Evolutionary conservation across 1,139 yeast species (phyloP).

Genomic region (Nakaseomyces uthaithaninus): DNA sequence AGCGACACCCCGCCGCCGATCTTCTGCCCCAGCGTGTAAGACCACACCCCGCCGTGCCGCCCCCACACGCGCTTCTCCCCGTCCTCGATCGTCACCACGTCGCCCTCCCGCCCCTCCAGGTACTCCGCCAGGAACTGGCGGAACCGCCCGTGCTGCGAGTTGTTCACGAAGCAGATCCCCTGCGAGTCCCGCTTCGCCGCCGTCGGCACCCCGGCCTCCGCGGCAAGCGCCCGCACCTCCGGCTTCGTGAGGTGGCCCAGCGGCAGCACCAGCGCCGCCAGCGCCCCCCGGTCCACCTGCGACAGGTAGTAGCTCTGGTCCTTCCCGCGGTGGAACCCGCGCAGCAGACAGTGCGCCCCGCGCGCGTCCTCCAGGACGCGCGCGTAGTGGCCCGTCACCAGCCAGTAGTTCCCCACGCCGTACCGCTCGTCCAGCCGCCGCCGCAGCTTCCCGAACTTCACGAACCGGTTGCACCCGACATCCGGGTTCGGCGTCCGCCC

Average conservation of each 20-base stretch:
- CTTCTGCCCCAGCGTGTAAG: conserved; percentile 87
- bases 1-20: conserved; percentile 50
- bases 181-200: conserved; percentile 85
- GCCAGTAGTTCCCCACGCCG: conserved; percentile 53
- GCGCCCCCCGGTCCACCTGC: conserved; percentile 43
- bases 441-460: conserved; percentile 76
- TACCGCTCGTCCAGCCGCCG: conserved; percentile 42
- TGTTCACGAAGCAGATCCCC: conserved; percentile 88
- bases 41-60: conserved; percentile 79
- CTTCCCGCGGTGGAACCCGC: conserved; percentile 55
- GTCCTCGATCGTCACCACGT: conserved; percentile 50
- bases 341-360: conserved; percentile 41
- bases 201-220: conserved; percentile 43
- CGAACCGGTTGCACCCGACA: conserved; percentile 71
- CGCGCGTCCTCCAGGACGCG: conserved; percentile 39
- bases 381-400: conserved; percentile 93
- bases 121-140: conserved; percentile 69
- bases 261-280: conserved; percentile 60
- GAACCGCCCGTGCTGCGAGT: conserved; percentile 53
- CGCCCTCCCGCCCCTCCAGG: conserved; percentile 64
- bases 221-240: conserved; percentile 61
- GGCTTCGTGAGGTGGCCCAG: conserved; percentile 72
- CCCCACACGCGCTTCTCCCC: conserved; percentile 66
- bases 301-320: conserved; percentile 91
- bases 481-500: conserved; percentile 97